Evolutionary conservation across 1,139 yeast genomes (phyloP).

Genomic region (Sugiyamaella neomexicana): DNA sequence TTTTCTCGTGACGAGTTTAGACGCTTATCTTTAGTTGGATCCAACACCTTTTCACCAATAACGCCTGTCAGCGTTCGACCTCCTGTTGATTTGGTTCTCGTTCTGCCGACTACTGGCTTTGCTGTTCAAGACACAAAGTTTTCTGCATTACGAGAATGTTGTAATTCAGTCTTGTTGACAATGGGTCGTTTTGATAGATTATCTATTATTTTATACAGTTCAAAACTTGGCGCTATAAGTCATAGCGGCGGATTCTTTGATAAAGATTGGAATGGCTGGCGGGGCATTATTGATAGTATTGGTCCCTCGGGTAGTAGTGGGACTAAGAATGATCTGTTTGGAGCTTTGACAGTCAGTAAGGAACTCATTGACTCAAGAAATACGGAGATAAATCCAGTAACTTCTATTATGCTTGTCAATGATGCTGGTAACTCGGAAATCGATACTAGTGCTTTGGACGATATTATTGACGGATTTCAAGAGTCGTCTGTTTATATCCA

Average conservation of each 20-base stretch:
- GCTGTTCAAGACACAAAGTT: constrained; percentile 26
- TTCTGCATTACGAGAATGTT: constrained; percentile 23
- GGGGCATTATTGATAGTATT: constrained; percentile 17
- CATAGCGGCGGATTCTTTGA: constrained; percentile 4
- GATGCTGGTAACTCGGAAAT: constrained; percentile 16
- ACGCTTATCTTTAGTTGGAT: constrained; percentile 1
- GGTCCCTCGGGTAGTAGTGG: constrained; percentile 23
- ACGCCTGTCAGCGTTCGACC: constrained; percentile 17
- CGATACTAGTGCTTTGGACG: not conserved
- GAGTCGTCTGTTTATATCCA: constrained; percentile 18
- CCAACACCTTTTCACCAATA: not conserved
- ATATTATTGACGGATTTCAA: constrained; percentile 2
- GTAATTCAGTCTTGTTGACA: constrained; percentile 20
- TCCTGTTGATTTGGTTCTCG: constrained; percentile 29
- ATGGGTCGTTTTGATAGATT: constrained; percentile 29
- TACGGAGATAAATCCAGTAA: constrained; percentile 19
- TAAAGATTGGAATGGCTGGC: constrained; percentile 23
- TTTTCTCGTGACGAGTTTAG: constrained; percentile 12
- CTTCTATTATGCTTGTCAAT: constrained; percentile 22
- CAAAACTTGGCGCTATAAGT: constrained; percentile 2
- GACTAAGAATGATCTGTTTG: constrained; percentile 19
- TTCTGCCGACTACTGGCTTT: constrained; percentile 27
- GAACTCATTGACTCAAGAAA: not conserved
- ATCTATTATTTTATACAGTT: constrained; percentile 29
- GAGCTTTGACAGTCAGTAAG: constrained; percentile 16